Evolutionary conservation across 495 filamentous ascomycete species (phyloP), one percentile per base, ranked within the genome.

Genomic region (Cryomyces antarcticus): DNA sequence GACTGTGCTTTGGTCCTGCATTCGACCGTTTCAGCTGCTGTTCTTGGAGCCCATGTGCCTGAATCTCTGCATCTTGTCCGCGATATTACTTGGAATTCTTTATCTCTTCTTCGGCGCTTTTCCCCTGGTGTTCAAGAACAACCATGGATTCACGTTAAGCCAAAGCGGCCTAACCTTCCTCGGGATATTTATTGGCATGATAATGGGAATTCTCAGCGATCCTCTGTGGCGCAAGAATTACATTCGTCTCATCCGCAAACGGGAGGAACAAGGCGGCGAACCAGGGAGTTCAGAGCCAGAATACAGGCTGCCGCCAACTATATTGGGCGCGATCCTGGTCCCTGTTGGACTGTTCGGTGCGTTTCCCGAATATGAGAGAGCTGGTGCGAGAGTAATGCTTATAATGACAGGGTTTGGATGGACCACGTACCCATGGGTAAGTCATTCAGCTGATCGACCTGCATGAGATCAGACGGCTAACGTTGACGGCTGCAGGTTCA

Each of bases 91-190:
- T 1, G 89, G 86, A 7, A 77, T 94, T 31, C 62, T 95, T 0
- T 95, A 97, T 52, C 72, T 97, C 5, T 97, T 95, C 64, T 94
- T 97, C 56, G 86, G 88, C 6, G 87, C 87, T 0, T 95, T 94
- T 54, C 72, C 82, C 6, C 59, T 94, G 33, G 77, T 94, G 17
- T 97, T 95, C 56, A 51, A 64, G 12, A 67, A 73, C 30, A 76
- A 81, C 40, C 80, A 95, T 58, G 75, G 72, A 30, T 80, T 97
- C 57, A 72, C 71, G 13, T 64, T 89, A 3, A 87, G 79, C 70
- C 80, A 93, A 57, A 66, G 75, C 4, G 88, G 89, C 6, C 59
- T 89, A 30, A 75, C 73, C 34, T 96, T 96, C 58, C 58, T 86
- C 39, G 53, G 53, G 9, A 46, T 94, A 13, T 69, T 88, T 41